Evolutionary conservation across 2,329 filamentous ascomycete genomes (phyloP), one percentile per base, ranked within the genome.

Genomic region (Delphinella strobiligena): DNA sequence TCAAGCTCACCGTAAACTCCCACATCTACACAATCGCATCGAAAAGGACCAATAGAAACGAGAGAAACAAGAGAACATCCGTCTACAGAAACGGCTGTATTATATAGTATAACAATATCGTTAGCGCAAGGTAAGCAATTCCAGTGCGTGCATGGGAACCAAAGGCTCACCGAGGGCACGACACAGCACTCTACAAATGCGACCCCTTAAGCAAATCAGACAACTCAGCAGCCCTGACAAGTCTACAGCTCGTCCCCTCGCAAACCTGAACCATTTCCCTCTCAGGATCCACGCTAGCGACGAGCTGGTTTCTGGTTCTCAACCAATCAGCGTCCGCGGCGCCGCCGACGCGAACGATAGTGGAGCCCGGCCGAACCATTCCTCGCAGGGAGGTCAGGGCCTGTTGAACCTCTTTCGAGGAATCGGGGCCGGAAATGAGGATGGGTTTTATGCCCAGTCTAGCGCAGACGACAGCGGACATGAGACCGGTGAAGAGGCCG

Each of bases 401-500:
- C 22, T 60, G 55, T 4, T 64, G 56, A 0, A 63, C 61, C 31
- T 47, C 56, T 34, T 56, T 58, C 12, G 34, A 34, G n/a, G 30
- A 11, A 11, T 42, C 40, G 9, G 31, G 18, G 7, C 72, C 67
- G 1, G 71, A 64, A 4, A 79, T 63, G 8, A 80, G 70, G 2
- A 77, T 56, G 14, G 71, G 71, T 39, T 71, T 71, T 2, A 78
- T 71, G 0, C 87, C 87, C 3, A 93, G 61, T 43, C 80, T 74
- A 3, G 80, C 75, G 1, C 78, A 75, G 8, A 94, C 84, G 2
- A 96, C 75, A 0, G 74, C 74, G 3, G 76, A 74, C 51, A 96
- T 69, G 50, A 96, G 69, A 3, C 82, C 82, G 0, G 84, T 80
- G 61, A 93, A 96, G 2, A 96, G 69, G 69, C 91, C 93, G 0